These are phyloP conservation scores for Leptodontidium sp. DNA, from an alignment of 2,329 filamentous ascomycete species.

Conservation along the genomic window DNA sequence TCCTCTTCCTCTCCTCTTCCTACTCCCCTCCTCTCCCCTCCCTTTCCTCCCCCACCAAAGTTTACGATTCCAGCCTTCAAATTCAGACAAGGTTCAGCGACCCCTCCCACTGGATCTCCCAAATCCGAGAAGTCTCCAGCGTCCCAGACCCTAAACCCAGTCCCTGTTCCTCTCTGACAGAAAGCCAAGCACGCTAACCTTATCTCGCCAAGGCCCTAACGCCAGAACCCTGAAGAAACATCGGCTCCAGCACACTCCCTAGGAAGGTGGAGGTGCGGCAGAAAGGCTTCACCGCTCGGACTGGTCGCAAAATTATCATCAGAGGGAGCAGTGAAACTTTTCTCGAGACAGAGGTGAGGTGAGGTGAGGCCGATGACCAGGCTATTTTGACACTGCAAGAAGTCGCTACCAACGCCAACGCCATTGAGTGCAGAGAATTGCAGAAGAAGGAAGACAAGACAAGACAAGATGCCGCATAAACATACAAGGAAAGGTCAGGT, in stretches of 20 bases:
- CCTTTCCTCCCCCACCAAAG: no score
- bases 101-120: neutral
- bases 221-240: constrained; percentile 17
- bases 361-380: neutral
- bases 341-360: neutral
- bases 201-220: neutral
- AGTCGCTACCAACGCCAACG: neutral
- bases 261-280: neutral
- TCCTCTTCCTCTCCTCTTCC: no score
- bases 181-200: neutral
- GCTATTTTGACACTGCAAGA: neutral
- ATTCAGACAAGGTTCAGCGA: neutral
- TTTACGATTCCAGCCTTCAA: no score
- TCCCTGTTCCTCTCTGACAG: neutral
- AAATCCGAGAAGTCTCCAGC: no score
- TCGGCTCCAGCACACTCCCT: neutral
- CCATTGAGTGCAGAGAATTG: no score
- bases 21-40: no score
- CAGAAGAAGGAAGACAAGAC: no score
- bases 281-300: neutral
- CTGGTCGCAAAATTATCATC: neutral
- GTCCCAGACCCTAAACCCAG: neutral
- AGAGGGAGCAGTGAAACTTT: constrained; percentile 19
- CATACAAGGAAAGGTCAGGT: constrained; percentile 73
- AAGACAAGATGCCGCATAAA: constrained; percentile 78